Evolutionary conservation across 1,139 yeast species (phyloP).

Genomic region (Kodamaea ohmeri): DNA sequence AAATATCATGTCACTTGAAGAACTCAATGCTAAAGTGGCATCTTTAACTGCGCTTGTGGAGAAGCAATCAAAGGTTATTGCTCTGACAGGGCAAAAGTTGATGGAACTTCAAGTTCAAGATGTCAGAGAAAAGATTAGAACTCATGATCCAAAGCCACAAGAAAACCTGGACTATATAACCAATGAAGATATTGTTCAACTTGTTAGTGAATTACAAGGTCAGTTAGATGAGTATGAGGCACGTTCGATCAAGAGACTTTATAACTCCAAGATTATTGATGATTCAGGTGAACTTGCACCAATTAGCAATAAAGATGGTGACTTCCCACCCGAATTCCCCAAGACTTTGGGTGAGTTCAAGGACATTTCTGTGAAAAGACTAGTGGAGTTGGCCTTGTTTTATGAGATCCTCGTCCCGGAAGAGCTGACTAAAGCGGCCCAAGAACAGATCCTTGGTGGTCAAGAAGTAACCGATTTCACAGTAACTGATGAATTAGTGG

Average conservation of each 20-base stretch:
- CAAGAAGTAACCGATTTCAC: constrained; percentile 8
- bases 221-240: constrained; percentile 75
- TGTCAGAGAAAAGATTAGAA: constrained; percentile 39
- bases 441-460: constrained; percentile 8
- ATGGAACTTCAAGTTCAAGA: constrained; percentile 61
- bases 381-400: constrained; percentile 60
- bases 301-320: constrained; percentile 49
- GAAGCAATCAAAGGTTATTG: constrained; percentile 41
- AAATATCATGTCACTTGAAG: constrained; percentile 7
- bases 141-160: constrained; percentile 20
- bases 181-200: constrained; percentile 69
- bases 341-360: constrained; percentile 53
- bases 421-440: constrained; percentile 8
- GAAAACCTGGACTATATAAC: constrained; percentile 65
- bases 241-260: constrained; percentile 57
- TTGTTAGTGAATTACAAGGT: constrained; percentile 82
- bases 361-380: constrained; percentile 37
- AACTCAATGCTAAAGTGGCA: constrained; percentile 31
- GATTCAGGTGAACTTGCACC: constrained; percentile 14
- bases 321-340: constrained; percentile 64
- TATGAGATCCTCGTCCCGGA: constrained; percentile 65
- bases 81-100: constrained; percentile 73
- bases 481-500: constrained; percentile 38
- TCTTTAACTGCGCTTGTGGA: constrained; percentile 51
- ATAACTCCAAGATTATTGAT: constrained; percentile 35